phyloP scores from a whole-genome alignment of 2,329 filamentous ascomycete species.

The Aureobasidium namibiae region DNA sequence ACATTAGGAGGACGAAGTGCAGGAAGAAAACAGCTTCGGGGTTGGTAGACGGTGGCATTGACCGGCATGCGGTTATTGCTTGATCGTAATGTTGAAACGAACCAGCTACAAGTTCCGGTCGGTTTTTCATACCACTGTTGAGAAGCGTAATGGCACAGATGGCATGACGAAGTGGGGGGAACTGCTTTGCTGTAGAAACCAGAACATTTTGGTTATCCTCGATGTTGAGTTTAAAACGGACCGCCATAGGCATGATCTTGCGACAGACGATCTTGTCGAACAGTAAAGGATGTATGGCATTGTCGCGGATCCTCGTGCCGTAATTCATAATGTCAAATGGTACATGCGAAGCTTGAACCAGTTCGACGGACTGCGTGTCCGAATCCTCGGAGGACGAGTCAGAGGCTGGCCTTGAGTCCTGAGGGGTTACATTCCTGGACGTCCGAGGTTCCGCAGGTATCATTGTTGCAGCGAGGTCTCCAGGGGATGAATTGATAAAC shows the following conservation, averaged over 20 bases:
- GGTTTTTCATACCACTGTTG: neutral
- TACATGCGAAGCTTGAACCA: neutral
- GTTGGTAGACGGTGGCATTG: constrained; percentile 27
- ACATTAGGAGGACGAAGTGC: constrained; percentile 5
- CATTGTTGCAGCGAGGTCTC: neutral
- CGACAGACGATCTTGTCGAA: constrained; percentile 11
- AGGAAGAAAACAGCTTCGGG: neutral
- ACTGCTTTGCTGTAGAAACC: constrained; percentile 2
- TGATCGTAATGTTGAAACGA: constrained; percentile 8
- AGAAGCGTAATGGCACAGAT: constrained; percentile 8
- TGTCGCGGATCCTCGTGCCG: neutral
- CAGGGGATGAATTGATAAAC: neutral
- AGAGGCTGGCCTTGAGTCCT: neutral
- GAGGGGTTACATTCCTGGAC: neutral
- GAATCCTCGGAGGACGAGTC: neutral
- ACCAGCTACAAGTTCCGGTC: constrained; percentile 15
- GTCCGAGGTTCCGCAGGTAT: neutral
- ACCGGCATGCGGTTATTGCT: constrained; percentile 12
- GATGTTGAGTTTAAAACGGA: constrained; percentile 11
- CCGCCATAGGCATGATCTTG: constrained; percentile 14
- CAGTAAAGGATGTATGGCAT: constrained; percentile 3
- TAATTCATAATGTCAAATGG: neutral
- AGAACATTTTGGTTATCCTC: constrained; percentile 12
- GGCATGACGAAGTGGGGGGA: constrained; percentile 3
- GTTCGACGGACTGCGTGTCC: neutral